Evolutionary conservation across 78 protist genomes (phyloP), one percentile per base, ranked within the genome.

Genomic region (Dictyostelium citrinum): DNA sequence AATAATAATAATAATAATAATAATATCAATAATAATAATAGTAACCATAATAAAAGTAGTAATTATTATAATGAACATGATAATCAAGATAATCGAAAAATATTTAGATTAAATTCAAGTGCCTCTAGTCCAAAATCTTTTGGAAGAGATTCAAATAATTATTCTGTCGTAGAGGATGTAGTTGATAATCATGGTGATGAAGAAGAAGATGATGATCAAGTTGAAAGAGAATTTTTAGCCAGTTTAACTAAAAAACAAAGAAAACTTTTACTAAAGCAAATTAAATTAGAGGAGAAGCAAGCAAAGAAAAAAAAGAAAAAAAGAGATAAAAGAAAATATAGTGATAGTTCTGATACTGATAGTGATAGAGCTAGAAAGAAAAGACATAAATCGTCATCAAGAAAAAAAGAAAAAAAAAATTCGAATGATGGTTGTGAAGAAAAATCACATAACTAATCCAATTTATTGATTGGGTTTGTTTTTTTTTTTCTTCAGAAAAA

Each of bases 151-250:
- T 43, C 27, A 75, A 75, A 43, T 41, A 2, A 75, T 41, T 29
- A 70, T 6, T 70, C 35, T 12, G 12, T 39, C 0, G 49, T 77
- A 22, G 68, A 77, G 5, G 82, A 77, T 70, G 16, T 45, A 2
- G 10, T 74, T 11, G 67, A 46, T 29, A 71, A 24, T 46, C 7
- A 75, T 35, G 5, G 16, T 0, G n/a, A 46, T 43, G 83, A 80
- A 3, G 82, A 71, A 4, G 82, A 90, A 8, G 84, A 81, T 35
- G 95, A 90, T 46, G 95, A 90, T 49, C 33, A 61, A 68, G 51
- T 83, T 14, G 60, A 72, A 71, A 90, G 95, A 83, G 80, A 90
- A 31, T 90, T 90, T n/a, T 70, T 82, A 16, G 95, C 78, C 0
- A 64, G 84, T 49, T 37, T 82, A 77, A 76, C 90, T 12, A 90